These are phyloP conservation scores for Trichoderma gracile DNA, from an alignment of 2,329 filamentous ascomycete species.

Conservation along the genomic window DNA sequence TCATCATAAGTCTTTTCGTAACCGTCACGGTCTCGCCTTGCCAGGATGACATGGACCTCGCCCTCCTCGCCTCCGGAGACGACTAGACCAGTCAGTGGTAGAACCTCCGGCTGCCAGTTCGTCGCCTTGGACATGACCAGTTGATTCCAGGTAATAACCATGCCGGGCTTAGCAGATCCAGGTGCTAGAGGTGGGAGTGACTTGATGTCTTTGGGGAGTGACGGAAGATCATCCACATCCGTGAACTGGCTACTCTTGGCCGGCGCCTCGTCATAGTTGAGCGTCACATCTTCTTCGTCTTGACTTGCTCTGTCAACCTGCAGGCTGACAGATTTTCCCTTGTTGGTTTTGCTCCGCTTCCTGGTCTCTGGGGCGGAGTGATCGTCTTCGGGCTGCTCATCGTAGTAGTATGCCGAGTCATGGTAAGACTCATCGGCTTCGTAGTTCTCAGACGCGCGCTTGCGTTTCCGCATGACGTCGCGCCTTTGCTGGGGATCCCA, in stretches of 20 bases:
- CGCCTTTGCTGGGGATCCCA: slow-evolving; percentile 76
- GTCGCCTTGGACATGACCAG: slow-evolving; percentile 61
- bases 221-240: slow-evolving; percentile 61
- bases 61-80: slow-evolving; percentile 55
- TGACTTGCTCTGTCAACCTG: slow-evolving; percentile 25
- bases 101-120: slow-evolving; percentile 65
- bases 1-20: slow-evolving; percentile 64
- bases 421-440: slow-evolving; percentile 36
- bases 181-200: slow-evolving; percentile 53
- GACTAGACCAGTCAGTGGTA: slow-evolving; percentile 66
- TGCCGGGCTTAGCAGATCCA: slow-evolving; percentile 55
- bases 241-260: slow-evolving; percentile 49
- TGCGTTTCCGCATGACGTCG: slow-evolving; percentile 49
- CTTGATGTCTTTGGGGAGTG: slow-evolving; percentile 58
- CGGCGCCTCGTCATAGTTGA: slow-evolving; percentile 45
- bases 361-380: slow-evolving; percentile 15
- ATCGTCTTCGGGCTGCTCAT: slow-evolving; percentile 42
- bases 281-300: slow-evolving; percentile 35
- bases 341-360: slow-evolving; percentile 44
- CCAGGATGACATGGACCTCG: slow-evolving; percentile 62
- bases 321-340: slow-evolving; percentile 36
- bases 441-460: slow-evolving; percentile 46
- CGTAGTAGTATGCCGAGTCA: slow-evolving; percentile 35
- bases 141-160: slow-evolving; percentile 70
- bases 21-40: slow-evolving; percentile 64